These are phyloP conservation scores for Mollisia scopiformis DNA, from an alignment of 2,329 filamentous ascomycete genomes.

Conservation along the genomic window DNA sequence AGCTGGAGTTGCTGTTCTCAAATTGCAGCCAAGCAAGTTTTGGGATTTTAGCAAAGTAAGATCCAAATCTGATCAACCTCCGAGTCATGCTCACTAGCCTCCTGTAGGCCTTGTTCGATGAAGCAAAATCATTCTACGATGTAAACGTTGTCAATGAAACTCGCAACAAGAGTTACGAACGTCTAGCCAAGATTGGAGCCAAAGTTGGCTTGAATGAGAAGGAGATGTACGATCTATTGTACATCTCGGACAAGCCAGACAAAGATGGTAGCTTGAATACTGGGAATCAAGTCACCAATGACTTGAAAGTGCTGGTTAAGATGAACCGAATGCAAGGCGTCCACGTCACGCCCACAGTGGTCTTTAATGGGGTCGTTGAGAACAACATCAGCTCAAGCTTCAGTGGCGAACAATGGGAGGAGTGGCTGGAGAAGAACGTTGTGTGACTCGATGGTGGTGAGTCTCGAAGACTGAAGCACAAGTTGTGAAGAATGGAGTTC, in stretches of 20 bases:
- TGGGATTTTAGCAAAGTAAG: conserved; percentile 69
- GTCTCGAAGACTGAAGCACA: not conserved
- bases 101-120: conserved; percentile 49
- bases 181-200: conserved; percentile 73
- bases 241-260: conserved; percentile 67
- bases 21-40: conserved; percentile 70
- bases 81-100: not conserved
- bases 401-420: conserved; percentile 79
- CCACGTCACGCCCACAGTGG: conserved; percentile 88
- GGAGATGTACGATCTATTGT: conserved; percentile 70
- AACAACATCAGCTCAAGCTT: conserved; percentile 79
- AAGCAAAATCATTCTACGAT: conserved; percentile 83
- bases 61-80: not conserved
- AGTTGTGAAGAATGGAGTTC: not conserved
- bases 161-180: conserved; percentile 80
- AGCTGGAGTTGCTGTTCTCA: conserved; percentile 79
- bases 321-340: conserved; percentile 77
- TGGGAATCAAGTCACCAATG: conserved; percentile 82
- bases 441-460: conserved; percentile 22
- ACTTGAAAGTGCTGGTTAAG: conserved; percentile 84
- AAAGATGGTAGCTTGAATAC: conserved; percentile 71
- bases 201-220: conserved; percentile 71
- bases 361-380: conserved; percentile 85
- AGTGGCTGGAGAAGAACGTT: conserved; percentile 43
- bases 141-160: conserved; percentile 81